A percentile compares a stretch with the other conserved stretches of the same genome.
Conservation (phyloP, 495 filamentous ascomycete genomes). For the Wilcoxina mikolae region DNA sequence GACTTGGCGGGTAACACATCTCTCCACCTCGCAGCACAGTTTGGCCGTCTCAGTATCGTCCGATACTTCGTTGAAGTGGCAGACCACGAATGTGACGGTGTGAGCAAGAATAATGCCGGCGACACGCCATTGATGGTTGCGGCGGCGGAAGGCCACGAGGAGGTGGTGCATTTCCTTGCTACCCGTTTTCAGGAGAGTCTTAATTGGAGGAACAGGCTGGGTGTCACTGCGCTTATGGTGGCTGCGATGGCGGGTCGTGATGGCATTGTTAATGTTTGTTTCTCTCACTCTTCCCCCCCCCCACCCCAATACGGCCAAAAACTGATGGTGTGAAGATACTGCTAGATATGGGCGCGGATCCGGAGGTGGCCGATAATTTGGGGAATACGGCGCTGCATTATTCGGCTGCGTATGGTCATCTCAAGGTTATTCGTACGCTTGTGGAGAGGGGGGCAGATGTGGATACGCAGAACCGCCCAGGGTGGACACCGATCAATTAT, state of each 20-base stretch:
- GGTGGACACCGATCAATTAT: slow-evolving; percentile 60
- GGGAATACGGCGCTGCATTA: slow-evolving; percentile 69
- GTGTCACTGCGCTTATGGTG: slow-evolving; percentile 33
- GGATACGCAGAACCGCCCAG: slow-evolving; percentile 48
- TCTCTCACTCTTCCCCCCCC: background rate
- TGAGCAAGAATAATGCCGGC: slow-evolving; percentile 53
- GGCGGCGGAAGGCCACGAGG: slow-evolving; percentile 41
- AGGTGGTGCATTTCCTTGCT: slow-evolving; percentile 44
- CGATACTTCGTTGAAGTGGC: slow-evolving; percentile 37
- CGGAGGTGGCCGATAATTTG: slow-evolving; percentile 38
- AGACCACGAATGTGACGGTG: slow-evolving; percentile 42
- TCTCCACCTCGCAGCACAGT: slow-evolving; percentile 56
- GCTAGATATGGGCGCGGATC: slow-evolving; percentile 16
- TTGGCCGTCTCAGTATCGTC: slow-evolving; percentile 51
- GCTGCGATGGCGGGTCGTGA: slow-evolving; percentile 12
- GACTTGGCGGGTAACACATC: slow-evolving; percentile 51
- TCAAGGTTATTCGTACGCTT: slow-evolving; percentile 57
- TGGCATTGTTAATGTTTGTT: slow-evolving; percentile 5
- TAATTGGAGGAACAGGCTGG: slow-evolving; percentile 40
- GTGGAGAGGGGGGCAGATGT: slow-evolving; percentile 53
- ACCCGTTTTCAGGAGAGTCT: slow-evolving; percentile 30
- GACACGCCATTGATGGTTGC: slow-evolving; percentile 58
- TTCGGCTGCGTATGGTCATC: slow-evolving; percentile 49
- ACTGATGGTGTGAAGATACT: slow-evolving; percentile 4
- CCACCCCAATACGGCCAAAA: background rate